Evolutionary conservation across 2,329 filamentous ascomycete genomes (phyloP), one percentile per base, ranked within the genome.

Genomic region (Aspergillus udagawae): DNA sequence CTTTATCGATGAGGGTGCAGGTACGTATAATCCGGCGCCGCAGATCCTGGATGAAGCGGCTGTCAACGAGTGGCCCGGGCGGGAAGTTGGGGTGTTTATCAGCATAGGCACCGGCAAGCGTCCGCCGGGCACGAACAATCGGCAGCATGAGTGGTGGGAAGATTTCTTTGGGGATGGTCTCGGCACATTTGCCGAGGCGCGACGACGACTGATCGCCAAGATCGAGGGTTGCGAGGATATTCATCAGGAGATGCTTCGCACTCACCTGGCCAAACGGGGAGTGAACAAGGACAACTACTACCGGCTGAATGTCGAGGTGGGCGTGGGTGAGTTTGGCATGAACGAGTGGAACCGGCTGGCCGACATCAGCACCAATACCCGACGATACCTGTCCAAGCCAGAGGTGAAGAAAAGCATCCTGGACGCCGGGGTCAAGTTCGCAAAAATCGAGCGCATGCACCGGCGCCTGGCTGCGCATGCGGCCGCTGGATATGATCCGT

Each of bases 311-410:
- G 94, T 97, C 44, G 92, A 97, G 70, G 87, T 96, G 17, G 94
- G 93, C 1, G 92, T 97, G 3, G 92, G 93, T 53, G 94, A 97
- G 70, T 97, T 97, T 72, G 93, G 90, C 52, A 97, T 99, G 92
- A 99, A 97, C 70, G 94, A 97, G 72, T 99, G 94, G 94, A 85
- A 91, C 67, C 86, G 92, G 3, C 79, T 97, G n/a, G 88, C 90
- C 27, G 93, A 97, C 53, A 97, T 99, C 76, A 96, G 91, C 77
- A 97, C 91, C 14, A 88, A 88, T 70, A 99, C 94, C 0, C 84
- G 90, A 64, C 85, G 88, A 61, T 99, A 97, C 70, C 83, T 99
- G 53, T 79, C 82, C 7, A 87, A 87, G 60, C 80, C 83, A 10
- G 86, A 86, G 0, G 88, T 95, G 57, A 90, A 96, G 71, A 82